Conservation (phyloP, 1,139 yeast genomes). For the Lizanozyma gosingica region DNA sequence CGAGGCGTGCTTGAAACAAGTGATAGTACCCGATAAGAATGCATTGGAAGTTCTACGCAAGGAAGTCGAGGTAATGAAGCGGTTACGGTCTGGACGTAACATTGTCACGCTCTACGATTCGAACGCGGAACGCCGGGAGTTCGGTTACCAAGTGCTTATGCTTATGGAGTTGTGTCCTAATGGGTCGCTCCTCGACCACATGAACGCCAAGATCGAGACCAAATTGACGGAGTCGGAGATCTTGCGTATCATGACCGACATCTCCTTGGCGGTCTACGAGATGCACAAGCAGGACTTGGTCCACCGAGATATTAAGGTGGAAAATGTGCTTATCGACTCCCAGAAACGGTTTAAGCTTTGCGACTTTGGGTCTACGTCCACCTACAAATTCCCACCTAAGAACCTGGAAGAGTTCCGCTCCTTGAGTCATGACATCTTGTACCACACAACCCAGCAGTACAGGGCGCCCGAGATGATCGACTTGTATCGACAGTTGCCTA, state of each 20-base stretch:
- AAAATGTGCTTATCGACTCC: conserved; percentile 60
- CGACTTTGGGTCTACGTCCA: conserved; percentile 69
- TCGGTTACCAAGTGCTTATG: conserved; percentile 61
- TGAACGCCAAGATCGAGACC: conserved; percentile 62
- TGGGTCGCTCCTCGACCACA: conserved; percentile 61
- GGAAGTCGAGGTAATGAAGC: conserved; percentile 78
- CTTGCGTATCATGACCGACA: conserved; percentile 56
- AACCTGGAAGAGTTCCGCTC: conserved; percentile 51
- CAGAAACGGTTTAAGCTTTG: conserved; percentile 54
- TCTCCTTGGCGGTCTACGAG: conserved; percentile 57
- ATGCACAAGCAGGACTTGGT: conserved; percentile 61
- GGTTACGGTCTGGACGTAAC: conserved; percentile 43
- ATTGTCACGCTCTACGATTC: conserved; percentile 69
- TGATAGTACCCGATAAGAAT: conserved; percentile 61
- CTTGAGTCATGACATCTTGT: conserved; percentile 58
- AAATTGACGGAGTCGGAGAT: conserved; percentile 57
- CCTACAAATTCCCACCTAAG: conserved; percentile 55
- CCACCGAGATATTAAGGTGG: conserved; percentile 74
- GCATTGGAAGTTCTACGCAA: conserved; percentile 58
- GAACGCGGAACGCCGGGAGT: conserved; percentile 46
- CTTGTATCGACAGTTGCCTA: conserved; percentile 53
- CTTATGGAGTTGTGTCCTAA: conserved; percentile 75
- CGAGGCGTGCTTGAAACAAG: conserved; percentile 64
- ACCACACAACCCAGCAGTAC: conserved; percentile 78
- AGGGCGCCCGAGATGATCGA: conserved; percentile 81